A percentile compares a stretch with the other conserved stretches of the same genome.
Evolutionary conservation across 2,329 filamentous ascomycete species (phyloP).

Genomic region (Scedosporium boydii): DNA sequence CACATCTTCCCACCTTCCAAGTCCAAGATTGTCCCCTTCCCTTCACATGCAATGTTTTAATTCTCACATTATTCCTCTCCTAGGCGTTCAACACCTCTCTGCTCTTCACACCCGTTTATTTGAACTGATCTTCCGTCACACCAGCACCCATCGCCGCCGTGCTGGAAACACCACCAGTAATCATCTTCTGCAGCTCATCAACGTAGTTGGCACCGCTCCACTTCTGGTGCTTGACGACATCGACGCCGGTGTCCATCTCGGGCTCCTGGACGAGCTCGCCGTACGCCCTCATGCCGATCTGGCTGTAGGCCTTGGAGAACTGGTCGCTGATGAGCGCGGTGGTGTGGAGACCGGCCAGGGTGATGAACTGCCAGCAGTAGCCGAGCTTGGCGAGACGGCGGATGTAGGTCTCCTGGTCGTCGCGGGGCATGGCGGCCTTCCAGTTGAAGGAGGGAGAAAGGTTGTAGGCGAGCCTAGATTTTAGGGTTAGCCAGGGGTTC

Average conservation of each 20-base stretch:
- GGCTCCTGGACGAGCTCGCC: constrained; percentile 96
- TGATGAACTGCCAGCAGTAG: constrained; percentile 99
- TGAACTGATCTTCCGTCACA: constrained; percentile 96
- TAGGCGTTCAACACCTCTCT: background rate
- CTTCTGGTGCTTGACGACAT: constrained; percentile 98
- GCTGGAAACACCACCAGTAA: constrained; percentile 81
- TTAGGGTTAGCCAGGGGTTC: constrained; percentile 11
- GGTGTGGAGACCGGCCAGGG: constrained; percentile 91
- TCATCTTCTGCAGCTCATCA: constrained; percentile 94
- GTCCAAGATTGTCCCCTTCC: too few species aligned
- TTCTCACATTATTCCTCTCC: too few species aligned
- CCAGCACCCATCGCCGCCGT: constrained; percentile 96
- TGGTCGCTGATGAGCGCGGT: constrained; percentile 86
- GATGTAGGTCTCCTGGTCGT: constrained; percentile 97
- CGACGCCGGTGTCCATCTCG: constrained; percentile 81
- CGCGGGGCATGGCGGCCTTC: constrained; percentile 89
- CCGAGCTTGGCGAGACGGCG: constrained; percentile 74
- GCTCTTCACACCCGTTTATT: constrained; percentile 21
- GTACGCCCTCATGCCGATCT: constrained; percentile 88
- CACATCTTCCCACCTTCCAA: too few species aligned
- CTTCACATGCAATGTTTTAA: too few species aligned
- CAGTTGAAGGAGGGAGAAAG: constrained; percentile 99
- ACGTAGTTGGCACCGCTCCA: constrained; percentile 95
- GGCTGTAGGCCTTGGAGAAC: constrained; percentile 74
- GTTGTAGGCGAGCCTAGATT: constrained; percentile 80